phyloP scores from a whole-genome alignment of 495 filamentous ascomycete genomes.

The Podospora pseudopauciseta region DNA sequence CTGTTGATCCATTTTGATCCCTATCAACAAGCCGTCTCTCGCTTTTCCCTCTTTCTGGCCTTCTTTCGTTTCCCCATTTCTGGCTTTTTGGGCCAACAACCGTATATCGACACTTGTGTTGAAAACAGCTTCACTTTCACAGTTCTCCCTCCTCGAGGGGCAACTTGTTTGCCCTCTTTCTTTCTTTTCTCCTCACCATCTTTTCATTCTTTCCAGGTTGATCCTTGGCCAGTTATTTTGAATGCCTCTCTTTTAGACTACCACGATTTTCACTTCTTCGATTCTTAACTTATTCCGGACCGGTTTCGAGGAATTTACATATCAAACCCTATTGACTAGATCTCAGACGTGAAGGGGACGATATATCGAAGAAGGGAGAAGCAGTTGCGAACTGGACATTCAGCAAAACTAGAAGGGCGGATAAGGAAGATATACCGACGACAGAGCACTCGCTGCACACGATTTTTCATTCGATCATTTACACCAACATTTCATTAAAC shows the following conservation, averaged over 20 bases:
- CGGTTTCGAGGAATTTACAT: slow-evolving; percentile 25
- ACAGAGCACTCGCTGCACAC: background rate
- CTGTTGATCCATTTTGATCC: slow-evolving; percentile 8
- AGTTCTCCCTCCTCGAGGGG: slow-evolving; percentile 19
- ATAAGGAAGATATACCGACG: background rate
- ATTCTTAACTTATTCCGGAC: slow-evolving; percentile 22
- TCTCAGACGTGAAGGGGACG: background rate
- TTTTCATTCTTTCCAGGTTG: slow-evolving; percentile 47
- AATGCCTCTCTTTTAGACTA: slow-evolving; percentile 23
- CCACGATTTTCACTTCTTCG: slow-evolving; percentile 30
- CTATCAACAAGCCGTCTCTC: slow-evolving; percentile 8
- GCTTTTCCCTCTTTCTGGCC: slow-evolving; percentile 14
- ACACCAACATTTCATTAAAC: background rate
- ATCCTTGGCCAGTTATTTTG: slow-evolving; percentile 41
- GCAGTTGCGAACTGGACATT: background rate
- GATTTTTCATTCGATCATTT: background rate
- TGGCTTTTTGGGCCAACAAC: slow-evolving; percentile 18
- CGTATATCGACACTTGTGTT: slow-evolving; percentile 8
- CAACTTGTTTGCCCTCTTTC: slow-evolving; percentile 24
- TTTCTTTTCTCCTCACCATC: slow-evolving; percentile 36
- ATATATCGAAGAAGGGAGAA: background rate
- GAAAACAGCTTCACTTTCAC: slow-evolving; percentile 8
- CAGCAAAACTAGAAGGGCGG: background rate
- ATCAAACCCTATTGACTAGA: background rate
- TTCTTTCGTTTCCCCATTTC: slow-evolving; percentile 12